Percentiles rank a stretch among this genome's conserved stretches.
These are phyloP conservation scores for Tuber brumale DNA, from an alignment of 495 filamentous ascomycete species.

Conservation along the genomic window DNA sequence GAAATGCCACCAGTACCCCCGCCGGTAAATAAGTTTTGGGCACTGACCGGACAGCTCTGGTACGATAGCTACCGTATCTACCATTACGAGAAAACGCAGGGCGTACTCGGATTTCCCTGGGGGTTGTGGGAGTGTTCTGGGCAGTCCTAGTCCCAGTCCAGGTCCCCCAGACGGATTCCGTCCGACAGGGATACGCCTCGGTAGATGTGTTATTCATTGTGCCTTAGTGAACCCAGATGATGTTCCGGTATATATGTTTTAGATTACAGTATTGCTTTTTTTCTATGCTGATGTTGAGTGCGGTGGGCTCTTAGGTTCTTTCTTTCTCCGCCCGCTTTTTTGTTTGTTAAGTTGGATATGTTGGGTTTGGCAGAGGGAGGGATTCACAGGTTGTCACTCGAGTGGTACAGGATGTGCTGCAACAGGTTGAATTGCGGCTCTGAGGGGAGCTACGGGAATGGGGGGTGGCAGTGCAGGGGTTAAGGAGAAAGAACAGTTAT, in stretches of 20 bases:
- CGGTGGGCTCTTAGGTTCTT: not conserved
- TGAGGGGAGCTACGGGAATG: not conserved
- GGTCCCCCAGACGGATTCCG: too few species aligned
- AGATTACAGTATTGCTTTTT: not conserved
- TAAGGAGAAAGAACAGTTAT: not conserved
- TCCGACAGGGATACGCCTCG: not conserved
- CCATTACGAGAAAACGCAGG: not conserved
- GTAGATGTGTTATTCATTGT: not conserved
- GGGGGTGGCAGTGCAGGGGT: not conserved
- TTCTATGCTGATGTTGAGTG: not conserved
- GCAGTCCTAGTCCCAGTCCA: not conserved
- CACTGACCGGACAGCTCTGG: not conserved
- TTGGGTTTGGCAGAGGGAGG: not conserved
- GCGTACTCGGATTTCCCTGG: not conserved
- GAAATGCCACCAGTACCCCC: not conserved
- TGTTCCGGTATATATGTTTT: not conserved
- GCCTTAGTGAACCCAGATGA: not conserved
- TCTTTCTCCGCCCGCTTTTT: not conserved
- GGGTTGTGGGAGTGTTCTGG: not conserved
- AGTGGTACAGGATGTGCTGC: not conserved
- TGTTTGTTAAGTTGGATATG: not conserved
- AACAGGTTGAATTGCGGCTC: not conserved
- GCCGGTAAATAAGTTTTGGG: not conserved
- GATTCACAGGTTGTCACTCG: not conserved
- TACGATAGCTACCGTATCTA: not conserved